These are phyloP conservation scores for Lunularia cruciata DNA, from an alignment of 225 moss, liverwort and hornwort species.

Conservation along the genomic window DNA sequence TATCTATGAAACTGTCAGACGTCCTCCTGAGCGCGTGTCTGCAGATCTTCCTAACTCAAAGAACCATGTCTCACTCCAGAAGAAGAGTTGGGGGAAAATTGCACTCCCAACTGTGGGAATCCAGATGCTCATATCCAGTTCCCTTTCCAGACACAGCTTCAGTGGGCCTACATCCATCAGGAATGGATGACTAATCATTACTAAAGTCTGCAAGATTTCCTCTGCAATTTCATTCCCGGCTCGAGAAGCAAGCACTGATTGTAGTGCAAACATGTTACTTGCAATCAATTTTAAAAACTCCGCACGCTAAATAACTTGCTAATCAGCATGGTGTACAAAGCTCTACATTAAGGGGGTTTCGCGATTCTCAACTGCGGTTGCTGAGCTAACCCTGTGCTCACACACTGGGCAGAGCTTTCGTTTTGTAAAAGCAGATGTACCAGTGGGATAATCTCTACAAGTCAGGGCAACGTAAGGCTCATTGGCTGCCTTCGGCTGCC, in stretches of 20 bases:
- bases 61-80: background rate
- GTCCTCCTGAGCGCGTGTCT: background rate
- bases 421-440: constrained; percentile 11
- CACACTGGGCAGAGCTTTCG: constrained; percentile 5
- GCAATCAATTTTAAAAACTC: background rate
- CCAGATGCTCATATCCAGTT: background rate
- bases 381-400: constrained; percentile 12
- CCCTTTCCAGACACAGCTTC: background rate
- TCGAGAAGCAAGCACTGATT: constrained; percentile 1
- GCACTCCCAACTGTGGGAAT: background rate
- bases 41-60: background rate
- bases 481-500: constrained; percentile 8
- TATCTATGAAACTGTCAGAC: background rate
- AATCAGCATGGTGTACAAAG: constrained; percentile 4
- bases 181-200: constrained; percentile 1
- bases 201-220: background rate
- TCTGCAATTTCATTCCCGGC: background rate
- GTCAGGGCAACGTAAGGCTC: constrained; percentile 11
- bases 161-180: constrained; percentile 5
- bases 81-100: background rate
- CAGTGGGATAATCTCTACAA: constrained; percentile 19
- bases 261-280: background rate
- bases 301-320: constrained; percentile 8
- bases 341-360: constrained; percentile 15
- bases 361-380: background rate